Percentiles rank a stretch among this genome's conserved stretches.
phyloP scores from a whole-genome alignment of 176 grass and related monocot genomes.

The Avena insularis region DNA sequence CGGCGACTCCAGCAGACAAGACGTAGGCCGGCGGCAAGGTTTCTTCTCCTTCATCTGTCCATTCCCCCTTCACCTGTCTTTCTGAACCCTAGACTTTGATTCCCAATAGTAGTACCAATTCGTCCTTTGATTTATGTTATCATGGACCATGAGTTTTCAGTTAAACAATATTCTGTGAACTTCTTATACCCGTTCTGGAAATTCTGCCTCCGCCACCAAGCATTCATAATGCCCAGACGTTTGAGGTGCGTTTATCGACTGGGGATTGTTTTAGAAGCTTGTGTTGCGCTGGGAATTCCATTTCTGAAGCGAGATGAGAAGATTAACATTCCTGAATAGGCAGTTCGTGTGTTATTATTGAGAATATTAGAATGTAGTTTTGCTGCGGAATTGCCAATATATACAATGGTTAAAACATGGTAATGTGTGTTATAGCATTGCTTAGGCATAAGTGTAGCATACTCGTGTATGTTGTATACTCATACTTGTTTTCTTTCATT shows the following conservation, averaged over 20 bases:
- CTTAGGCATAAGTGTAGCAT: background rate
- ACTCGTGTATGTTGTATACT: background rate
- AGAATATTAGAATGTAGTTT: background rate
- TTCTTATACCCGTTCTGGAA: background rate
- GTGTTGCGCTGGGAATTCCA: background rate
- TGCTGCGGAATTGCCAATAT: background rate
- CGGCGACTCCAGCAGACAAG: background rate
- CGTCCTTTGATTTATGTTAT: background rate
- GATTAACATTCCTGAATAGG: background rate
- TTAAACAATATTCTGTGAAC: background rate
- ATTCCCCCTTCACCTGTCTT: background rate
- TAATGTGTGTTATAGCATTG: background rate
- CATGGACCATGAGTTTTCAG: background rate
- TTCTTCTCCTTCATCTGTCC: too few relatives aligned
- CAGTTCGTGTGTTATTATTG: constrained; percentile 1
- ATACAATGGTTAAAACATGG: background rate
- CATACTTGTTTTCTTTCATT: constrained; percentile 3
- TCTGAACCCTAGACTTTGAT: background rate
- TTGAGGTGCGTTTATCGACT: background rate
- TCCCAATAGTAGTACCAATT: background rate
- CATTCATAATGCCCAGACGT: background rate
- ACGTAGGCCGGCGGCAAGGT: background rate
- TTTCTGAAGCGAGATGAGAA: background rate
- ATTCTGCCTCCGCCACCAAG: background rate
- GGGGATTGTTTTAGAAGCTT: background rate